Percentiles rank a stretch among this genome's conserved stretches.
Evolutionary conservation across 768 basidiomycete genomes (phyloP).

Genomic region (Mycena sanguinolenta): DNA sequence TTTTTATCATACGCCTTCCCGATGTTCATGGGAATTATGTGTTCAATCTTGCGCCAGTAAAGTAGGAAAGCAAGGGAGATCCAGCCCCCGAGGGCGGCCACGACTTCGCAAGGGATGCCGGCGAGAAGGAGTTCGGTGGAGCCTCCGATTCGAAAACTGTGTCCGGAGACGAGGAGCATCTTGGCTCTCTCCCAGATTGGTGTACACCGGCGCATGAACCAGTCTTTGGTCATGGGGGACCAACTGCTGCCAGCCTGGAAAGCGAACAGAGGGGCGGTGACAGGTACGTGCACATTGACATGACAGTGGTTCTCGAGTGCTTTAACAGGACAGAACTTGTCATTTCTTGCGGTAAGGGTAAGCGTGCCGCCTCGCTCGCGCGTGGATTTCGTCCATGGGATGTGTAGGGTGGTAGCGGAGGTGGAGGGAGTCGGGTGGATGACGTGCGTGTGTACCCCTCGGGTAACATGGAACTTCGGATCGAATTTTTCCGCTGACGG

Average conservation of each 20-base stretch:
- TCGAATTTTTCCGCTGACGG: background rate
- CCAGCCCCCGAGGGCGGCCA: conserved; percentile 47
- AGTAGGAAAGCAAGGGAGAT: conserved; percentile 49
- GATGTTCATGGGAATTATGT: no score
- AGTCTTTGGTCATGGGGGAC: conserved; percentile 19
- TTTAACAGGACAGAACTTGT: conserved; percentile 34
- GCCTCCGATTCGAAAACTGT: conserved; percentile 53
- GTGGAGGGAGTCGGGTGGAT: background rate
- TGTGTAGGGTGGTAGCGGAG: conserved; percentile 35
- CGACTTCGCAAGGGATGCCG: conserved; percentile 47
- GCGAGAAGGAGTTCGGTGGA: conserved; percentile 45
- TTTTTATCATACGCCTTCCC: no score
- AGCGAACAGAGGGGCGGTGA: conserved; percentile 29
- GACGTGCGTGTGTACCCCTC: background rate
- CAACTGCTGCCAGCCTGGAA: conserved; percentile 8
- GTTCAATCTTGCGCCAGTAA: conserved; percentile 44
- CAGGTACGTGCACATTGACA: conserved; percentile 32
- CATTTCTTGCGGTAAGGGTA: conserved; percentile 28
- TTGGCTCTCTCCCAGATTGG: conserved; percentile 17
- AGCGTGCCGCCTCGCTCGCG: conserved; percentile 26
- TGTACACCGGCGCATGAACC: conserved; percentile 33
- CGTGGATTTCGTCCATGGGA: conserved; percentile 52
- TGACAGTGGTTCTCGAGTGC: conserved; percentile 39
- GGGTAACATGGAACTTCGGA: background rate
- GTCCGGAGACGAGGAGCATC: conserved; percentile 39